Base-by-base conservation (phyloP, 208 protist species). In the Phytomonas francai region DNA sequence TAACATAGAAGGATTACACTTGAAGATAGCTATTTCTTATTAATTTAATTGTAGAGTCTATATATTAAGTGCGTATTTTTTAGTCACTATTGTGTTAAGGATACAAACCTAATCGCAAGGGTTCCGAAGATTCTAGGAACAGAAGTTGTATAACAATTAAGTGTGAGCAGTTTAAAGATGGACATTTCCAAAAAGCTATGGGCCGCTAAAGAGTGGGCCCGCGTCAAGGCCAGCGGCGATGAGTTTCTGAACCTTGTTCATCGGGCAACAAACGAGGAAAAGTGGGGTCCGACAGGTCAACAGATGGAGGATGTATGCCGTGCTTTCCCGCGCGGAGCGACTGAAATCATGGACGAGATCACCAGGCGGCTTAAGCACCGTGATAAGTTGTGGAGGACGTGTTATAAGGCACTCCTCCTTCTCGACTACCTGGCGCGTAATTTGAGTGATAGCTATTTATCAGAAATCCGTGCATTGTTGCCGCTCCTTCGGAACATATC, bases 381-480 rank as follows among this genome's bases (percentile, higher is more conserved):
- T 16, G 81, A 92, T 59, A 91, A 93, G 74, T 71, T 84, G 7
- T 96, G 90, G 90, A 79, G 90, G 7, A 63, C 81, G 39, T 96
- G 90, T 73, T 96, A 96, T 78, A 96, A 96, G 70, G 78, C 84
- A 3, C 77, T 96, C 27, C 85, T 96, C 29, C 76, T 96, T 58
- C 59, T 96, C 6, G 90, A 96, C 75, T 83, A 93, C 76, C 79
- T 96, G 34, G 87, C 79, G 16, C 85, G 90, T 42, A 93, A 93
- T 71, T 77, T 85, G 0, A 42, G 62, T 0, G 86, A 93, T 63
- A 63, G 68, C 54, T 85, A 77, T 63, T 63, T 96, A 62, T 83
- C 87, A 3, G 79, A 88, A 59, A 83, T 96, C 59, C 85, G 80
- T 68, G 77, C 82, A n/a, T 59, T 91, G 12, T 69, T 88, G 14